Base-by-base conservation (phyloP, 2,329 filamentous ascomycete genomes). In the Niveomyces coronatus region DNA sequence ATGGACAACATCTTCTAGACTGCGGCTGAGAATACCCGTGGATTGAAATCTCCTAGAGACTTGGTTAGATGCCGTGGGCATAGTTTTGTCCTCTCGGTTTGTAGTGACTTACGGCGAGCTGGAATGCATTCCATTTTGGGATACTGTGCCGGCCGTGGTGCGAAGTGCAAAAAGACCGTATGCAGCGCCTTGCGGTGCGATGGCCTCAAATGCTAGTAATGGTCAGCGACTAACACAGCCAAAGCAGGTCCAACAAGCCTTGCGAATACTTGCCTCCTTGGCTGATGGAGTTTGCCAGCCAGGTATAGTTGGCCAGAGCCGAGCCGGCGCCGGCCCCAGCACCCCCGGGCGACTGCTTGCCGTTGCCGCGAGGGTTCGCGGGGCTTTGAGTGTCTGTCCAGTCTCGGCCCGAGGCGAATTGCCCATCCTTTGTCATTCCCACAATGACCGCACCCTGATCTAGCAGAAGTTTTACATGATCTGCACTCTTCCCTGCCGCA, bases 401-500 rank as follows among this genome's bases (percentile, higher is more conserved):
- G 38, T 76, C 70, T 31, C 42, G 39, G 5, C 55, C 55, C 5
- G 58, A 50, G 10, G 63, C 63, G 35, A 74, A 64, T 44, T 70
- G 67, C 1, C 64, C 58, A 3, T 63, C 62, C 45, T 69, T 72
- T 16, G 67, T 68, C 54, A 72, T 74, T 3, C 71, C 70, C 0
- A 75, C 56, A 9, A 74, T 50, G 8, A 73, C 54, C 0, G 74
- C 78, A 1, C 80, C 79, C 3, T 72, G 65, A 37, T 76, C 67
- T 4, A 82, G 62, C 1, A 85, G 54, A 2, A 63, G 60, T 35
- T 75, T 68, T 0, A 77, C 64, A 2, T 69, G 61, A 0, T 65
- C 50, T 0, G 71, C 68, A 2, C 71, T 77, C 3, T 47, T 49
- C 2, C 55, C 62, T 4, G 51, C 51, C 0, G 63, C 57, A 3